These are phyloP conservation scores for Diutina sp. DNA, from an alignment of 1,139 yeast genomes.

Conservation along the genomic window DNA sequence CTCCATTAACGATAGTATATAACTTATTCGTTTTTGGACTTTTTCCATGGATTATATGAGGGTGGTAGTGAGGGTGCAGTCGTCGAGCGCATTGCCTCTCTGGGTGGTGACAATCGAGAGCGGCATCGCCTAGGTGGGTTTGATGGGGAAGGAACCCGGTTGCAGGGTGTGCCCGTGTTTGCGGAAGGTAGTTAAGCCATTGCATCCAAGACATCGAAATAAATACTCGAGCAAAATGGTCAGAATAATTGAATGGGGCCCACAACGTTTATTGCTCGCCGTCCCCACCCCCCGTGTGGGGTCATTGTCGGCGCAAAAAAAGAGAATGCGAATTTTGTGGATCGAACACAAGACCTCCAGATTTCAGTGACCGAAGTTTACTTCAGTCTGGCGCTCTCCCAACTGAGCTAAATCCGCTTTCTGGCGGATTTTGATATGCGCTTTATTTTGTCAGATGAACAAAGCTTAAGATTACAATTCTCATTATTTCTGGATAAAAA, in stretches of 20 bases:
- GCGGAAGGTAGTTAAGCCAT: neutral
- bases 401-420: conserved; percentile 1
- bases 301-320: neutral
- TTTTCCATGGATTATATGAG: neutral
- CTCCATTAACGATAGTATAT: neutral
- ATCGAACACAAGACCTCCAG: conserved; percentile 2
- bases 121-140: neutral
- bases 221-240: neutral
- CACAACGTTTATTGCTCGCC: no score
- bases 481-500: no score
- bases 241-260: neutral
- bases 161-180: neutral
- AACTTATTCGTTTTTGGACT: neutral
- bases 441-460: no score
- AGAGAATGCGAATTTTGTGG: neutral
- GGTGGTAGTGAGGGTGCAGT: neutral
- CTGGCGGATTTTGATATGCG: neutral
- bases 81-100: neutral
- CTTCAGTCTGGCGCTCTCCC: conserved; percentile 2
- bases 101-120: neutral
- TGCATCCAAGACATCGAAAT: neutral
- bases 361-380: conserved; percentile 1
- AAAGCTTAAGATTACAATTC: no score
- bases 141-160: neutral
- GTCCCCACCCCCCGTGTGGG: neutral